phyloP scores from a whole-genome alignment of 306 rosid species.

The Vigna unguiculata region DNA sequence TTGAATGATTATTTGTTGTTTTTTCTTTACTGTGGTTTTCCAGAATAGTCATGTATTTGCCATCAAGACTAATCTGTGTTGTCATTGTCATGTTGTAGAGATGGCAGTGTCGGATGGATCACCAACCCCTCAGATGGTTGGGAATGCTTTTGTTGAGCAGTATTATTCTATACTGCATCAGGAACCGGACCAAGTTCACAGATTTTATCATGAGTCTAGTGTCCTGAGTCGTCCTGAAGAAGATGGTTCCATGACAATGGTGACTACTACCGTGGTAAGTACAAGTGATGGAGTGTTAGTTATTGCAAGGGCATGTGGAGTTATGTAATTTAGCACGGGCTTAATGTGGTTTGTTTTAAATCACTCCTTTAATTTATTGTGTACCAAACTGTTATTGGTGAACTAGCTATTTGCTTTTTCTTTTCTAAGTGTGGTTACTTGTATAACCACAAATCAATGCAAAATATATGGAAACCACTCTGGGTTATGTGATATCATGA shows the following conservation, averaged over 20 bases:
- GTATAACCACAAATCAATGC: background rate
- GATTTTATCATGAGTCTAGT: constrained; percentile 61
- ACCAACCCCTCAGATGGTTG: constrained; percentile 57
- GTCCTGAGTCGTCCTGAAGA: constrained; percentile 63
- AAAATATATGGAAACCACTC: background rate
- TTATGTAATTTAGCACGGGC: background rate
- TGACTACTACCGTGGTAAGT: constrained; percentile 58
- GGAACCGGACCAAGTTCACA: constrained; percentile 50
- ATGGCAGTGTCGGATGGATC: constrained; percentile 60
- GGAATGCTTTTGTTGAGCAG: constrained; percentile 65
- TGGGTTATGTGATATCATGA: background rate
- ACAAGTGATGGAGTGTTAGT: background rate
- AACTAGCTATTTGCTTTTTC: background rate
- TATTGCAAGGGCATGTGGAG: background rate
- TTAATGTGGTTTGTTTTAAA: background rate
- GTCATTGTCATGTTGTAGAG: constrained; percentile 44
- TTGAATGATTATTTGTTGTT: background rate
- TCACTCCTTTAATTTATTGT: background rate
- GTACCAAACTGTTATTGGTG: background rate
- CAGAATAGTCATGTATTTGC: background rate
- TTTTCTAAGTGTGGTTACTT: background rate
- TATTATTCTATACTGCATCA: constrained; percentile 55
- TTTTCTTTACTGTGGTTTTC: background rate
- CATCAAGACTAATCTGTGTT: background rate
- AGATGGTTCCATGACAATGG: constrained; percentile 55